Evolutionary conservation across 768 basidiomycete genomes (phyloP), one percentile per base, ranked within the genome.

Genomic region (Termitomyces sp.): DNA sequence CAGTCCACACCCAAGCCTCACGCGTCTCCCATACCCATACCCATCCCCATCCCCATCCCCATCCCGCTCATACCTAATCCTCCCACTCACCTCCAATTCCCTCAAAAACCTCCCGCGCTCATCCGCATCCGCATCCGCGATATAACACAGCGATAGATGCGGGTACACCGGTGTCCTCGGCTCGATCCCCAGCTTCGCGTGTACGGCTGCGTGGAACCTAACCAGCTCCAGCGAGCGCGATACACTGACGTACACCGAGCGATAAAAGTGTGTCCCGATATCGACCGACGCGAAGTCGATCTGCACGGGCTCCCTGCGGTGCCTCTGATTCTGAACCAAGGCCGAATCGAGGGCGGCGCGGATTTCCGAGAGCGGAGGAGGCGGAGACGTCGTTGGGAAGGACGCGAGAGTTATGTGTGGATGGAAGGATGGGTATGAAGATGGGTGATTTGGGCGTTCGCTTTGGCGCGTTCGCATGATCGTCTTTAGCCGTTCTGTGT

Each of bases 101-200:
- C 76, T 70, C 41, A 78, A 75, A 44, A 80, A 81, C 61, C 67
- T 75, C 22, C 74, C 72, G 46, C 89, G 81, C 69, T 87, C 81
- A 7, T 71, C 77, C 4, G 78, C 78, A 61, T 91, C 89, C n/a
- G 78, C 76, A 58, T 91, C 84, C 30, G 75, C 76, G 59, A 91
- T 84, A 67, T 93, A 93, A 65, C 81, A 86, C 59, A 93, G 64
- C 37, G 91, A 92, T 61, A 91, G 61, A 68, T 93, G 91, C 7
- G 89, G 87, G 61, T 82, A 88, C 37, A 75, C 70, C 0, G 88
- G 87, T 1, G 87, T 84, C 3, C 66, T 65, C 1, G 81, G 76
- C 24, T 78, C 72, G 8, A 80, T 58, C 5, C 68, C 67, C 24
- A 78, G 68, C 24, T 66, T 63, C 6, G 66, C 64, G 56, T 81